Conservation (phyloP, 495 filamentous ascomycete species). For the Podospora comata region DNA sequence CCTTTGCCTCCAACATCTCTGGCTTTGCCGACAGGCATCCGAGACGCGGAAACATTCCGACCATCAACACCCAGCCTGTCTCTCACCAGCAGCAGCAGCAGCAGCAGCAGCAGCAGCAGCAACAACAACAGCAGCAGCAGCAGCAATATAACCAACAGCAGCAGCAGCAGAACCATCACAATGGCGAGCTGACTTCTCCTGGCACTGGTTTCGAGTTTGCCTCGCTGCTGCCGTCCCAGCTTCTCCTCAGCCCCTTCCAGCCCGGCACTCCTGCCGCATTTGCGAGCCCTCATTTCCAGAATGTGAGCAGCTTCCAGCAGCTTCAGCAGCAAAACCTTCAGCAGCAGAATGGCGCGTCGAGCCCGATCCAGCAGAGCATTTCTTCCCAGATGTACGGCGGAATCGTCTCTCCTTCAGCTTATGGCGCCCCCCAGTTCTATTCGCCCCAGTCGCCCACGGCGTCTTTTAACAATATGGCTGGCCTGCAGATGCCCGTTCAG, state of each 20-base stretch:
- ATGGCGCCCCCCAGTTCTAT: conserved; percentile 70
- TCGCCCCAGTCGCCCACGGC: conserved; percentile 84
- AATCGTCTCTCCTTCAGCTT: conserved; percentile 71
- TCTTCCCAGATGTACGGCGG: conserved; percentile 74
- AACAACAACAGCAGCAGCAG: not conserved
- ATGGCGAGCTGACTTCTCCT: conserved; percentile 75
- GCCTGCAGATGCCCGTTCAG: conserved; percentile 48
- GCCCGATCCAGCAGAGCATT: conserved; percentile 52
- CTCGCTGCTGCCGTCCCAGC: conserved; percentile 86
- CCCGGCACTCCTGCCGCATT: conserved; percentile 89
- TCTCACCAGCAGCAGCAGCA: conserved; percentile 40
- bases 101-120: not conserved
- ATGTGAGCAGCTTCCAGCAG: conserved; percentile 72
- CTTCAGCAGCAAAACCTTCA: conserved; percentile 58
- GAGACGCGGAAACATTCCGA: conserved; percentile 79
- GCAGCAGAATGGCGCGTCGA: conserved; percentile 49
- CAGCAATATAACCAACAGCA: conserved; percentile 35
- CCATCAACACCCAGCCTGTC: conserved; percentile 78
- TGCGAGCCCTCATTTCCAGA: conserved; percentile 85
- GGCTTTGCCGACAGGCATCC: conserved; percentile 81
- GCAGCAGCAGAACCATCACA: conserved; percentile 32
- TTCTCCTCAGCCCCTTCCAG: conserved; percentile 94
- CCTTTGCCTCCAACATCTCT: conserved; percentile 76
- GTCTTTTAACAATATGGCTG: conserved; percentile 62
- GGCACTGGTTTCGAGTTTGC: conserved; percentile 92